Percentiles rank a stretch among this genome's conserved stretches.
Conservation (phyloP, 176 grass and related monocot genomes). For the Musa troglodytarum region DNA sequence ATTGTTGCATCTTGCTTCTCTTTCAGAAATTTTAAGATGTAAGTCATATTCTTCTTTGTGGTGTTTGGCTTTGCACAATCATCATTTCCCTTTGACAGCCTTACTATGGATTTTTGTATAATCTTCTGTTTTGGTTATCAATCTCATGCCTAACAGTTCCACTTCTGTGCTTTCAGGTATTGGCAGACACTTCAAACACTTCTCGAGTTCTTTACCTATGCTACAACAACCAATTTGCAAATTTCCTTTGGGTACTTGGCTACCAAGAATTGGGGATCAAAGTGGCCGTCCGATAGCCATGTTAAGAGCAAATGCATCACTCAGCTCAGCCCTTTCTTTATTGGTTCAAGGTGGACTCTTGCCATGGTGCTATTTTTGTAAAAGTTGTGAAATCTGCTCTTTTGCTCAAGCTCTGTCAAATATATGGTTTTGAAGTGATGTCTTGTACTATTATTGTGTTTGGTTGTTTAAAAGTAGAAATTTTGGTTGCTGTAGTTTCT, state of each 20-base stretch:
- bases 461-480: no score
- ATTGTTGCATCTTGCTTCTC: conserved; percentile 89
- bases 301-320: conserved; percentile 56
- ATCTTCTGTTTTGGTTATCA: not conserved
- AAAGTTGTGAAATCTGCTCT: not conserved
- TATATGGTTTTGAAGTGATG: no score
- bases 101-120: conserved; percentile 4
- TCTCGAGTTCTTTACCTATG: conserved; percentile 69
- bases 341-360: conserved; percentile 69
- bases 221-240: conserved; percentile 69
- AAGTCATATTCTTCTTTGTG: conserved; percentile 10
- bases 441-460: no score
- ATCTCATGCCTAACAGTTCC: not conserved
- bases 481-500: no score
- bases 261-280: conserved; percentile 77
- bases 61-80: not conserved
- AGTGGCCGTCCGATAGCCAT: conserved; percentile 59
- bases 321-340: conserved; percentile 74
- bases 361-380: conserved; percentile 12
- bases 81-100: not conserved
- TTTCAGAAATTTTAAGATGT: conserved; percentile 98
- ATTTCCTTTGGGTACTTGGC: conserved; percentile 86
- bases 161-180: conserved; percentile 58
- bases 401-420: no score
- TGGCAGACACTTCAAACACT: conserved; percentile 89